Conservation (phyloP, 805 yeast genomes). For the Jamesozyma lodderae region DNA sequence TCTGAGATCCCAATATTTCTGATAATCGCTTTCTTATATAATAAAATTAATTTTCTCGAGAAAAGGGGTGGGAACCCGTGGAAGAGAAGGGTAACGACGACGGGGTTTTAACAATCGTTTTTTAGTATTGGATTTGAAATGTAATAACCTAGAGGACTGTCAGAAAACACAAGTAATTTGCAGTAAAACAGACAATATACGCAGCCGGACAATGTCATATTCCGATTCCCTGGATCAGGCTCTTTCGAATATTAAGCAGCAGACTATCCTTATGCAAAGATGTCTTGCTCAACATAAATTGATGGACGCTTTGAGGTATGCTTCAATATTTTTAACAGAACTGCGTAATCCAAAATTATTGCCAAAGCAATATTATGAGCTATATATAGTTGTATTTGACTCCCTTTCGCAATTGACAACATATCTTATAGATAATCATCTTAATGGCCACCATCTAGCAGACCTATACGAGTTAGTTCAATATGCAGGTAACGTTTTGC, state of each 20-base stretch:
- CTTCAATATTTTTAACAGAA: slow-evolving; percentile 73
- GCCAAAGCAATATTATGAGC: slow-evolving; percentile 84
- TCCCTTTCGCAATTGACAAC: slow-evolving; percentile 60
- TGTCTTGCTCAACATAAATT: slow-evolving; percentile 59
- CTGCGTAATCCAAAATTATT: slow-evolving; percentile 62
- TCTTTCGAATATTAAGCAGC: slow-evolving; percentile 45
- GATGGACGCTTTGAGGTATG: slow-evolving; percentile 83
- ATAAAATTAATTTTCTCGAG: too few species aligned
- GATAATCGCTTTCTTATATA: too few species aligned
- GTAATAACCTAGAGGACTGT: too few species aligned
- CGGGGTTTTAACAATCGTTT: too few species aligned
- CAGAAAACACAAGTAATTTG: too few species aligned
- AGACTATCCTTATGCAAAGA: slow-evolving; percentile 66
- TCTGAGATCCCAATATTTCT: too few species aligned
- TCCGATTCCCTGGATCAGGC: slow-evolving; percentile 25
- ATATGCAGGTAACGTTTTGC: slow-evolving; percentile 88
- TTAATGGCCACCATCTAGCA: slow-evolving; percentile 59
- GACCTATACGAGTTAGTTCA: slow-evolving; percentile 92
- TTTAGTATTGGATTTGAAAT: too few species aligned
- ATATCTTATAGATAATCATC: slow-evolving; percentile 59
- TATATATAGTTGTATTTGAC: slow-evolving; percentile 78
- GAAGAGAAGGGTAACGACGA: too few species aligned
- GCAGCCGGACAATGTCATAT: slow-evolving; percentile 20
- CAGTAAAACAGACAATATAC: too few species aligned
- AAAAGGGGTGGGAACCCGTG: too few species aligned